Evolutionary conservation across 768 basidiomycete species (phyloP), one percentile per base, ranked within the genome.

Genomic region (Tulasnella sp.): DNA sequence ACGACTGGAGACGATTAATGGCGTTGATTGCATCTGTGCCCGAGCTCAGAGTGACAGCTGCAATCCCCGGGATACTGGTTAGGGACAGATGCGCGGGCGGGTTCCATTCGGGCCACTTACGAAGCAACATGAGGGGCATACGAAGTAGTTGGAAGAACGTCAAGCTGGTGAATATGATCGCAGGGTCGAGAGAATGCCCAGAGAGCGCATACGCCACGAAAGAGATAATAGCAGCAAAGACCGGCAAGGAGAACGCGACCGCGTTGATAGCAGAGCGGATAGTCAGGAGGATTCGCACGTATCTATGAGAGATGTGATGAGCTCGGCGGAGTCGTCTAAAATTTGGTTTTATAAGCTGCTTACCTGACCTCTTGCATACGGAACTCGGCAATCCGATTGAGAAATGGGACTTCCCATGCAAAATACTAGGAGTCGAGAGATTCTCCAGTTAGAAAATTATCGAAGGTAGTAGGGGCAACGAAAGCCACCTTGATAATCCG

Each of bases 21-120:
- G 96, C 96, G 81, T 93, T 95, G 70, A 87, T 84, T 0, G 95
- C 95, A 80, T 98, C 96, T 4, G 93, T 90, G 80, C 92, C 91
- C n/a, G 94, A 83, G 78, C 91, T 91, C 75, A 95, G 75, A 3
- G 83, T 82, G 82, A 84, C 82, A 9, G 84, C 61, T 67, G 29
- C n/a, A 51, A 29, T 23, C 32, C 88, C 2, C 92, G 88, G 78
- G 91, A 81, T 20, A 91, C 91, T 93, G 74, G 23, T 80, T 44
- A 48, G 44, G 10, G 29, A 35, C 29, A 13, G 23, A 16, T 6
- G 2, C 84, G 86, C 67, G 79, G 87, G 86, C 20, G 61, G 4
- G 13, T 11, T 15, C 7, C 26, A 26, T 0, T 13, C 29, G 32
- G 7, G 32, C 26, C 16, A 67, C 61, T 35, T 67, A 67, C 61